A percentile compares a stretch with the other conserved stretches of the same genome.
Conservation (phyloP, 495 filamentous ascomycete genomes). For the Cryomyces antarcticus region DNA sequence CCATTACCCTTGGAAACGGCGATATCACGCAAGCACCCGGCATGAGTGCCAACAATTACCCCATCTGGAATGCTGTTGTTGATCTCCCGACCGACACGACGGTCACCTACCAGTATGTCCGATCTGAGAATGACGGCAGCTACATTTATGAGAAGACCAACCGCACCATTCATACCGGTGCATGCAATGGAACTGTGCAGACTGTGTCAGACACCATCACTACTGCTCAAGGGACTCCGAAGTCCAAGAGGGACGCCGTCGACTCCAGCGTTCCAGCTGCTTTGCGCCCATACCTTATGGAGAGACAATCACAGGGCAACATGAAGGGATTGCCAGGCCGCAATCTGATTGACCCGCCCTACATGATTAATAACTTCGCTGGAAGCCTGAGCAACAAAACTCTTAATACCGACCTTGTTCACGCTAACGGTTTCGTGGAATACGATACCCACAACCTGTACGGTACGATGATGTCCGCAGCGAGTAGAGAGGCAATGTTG, state of each 20-base stretch:
- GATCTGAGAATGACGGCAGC: conserved; percentile 2
- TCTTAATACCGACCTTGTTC: conserved; percentile 51
- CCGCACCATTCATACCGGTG: conserved; percentile 5
- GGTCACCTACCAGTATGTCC: conserved; percentile 5
- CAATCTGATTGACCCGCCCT: conserved; percentile 51
- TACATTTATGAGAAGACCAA: conserved; percentile 10
- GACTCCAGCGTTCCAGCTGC: neutral
- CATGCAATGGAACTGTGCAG: conserved; percentile 2
- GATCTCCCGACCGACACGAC: conserved; percentile 5
- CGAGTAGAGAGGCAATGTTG: conserved; percentile 47
- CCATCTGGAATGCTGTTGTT: conserved; percentile 6
- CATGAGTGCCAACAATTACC: conserved; percentile 4
- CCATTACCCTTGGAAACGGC: conserved; percentile 2
- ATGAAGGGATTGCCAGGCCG: conserved; percentile 24
- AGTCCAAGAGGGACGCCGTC: neutral
- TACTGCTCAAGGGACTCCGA: neutral
- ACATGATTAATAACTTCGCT: conserved; percentile 53
- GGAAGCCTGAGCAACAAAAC: conserved; percentile 54
- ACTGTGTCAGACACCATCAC: conserved; percentile 3
- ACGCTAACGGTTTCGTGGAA: conserved; percentile 48
- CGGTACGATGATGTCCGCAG: conserved; percentile 64
- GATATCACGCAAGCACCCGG: conserved; percentile 1
- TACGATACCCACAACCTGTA: conserved; percentile 74
- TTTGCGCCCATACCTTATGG: neutral
- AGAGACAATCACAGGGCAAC: conserved; percentile 1